These are phyloP conservation scores for Cucurbitaria berberidis DNA, from an alignment of 2,329 filamentous ascomycete species.

Conservation along the genomic window DNA sequence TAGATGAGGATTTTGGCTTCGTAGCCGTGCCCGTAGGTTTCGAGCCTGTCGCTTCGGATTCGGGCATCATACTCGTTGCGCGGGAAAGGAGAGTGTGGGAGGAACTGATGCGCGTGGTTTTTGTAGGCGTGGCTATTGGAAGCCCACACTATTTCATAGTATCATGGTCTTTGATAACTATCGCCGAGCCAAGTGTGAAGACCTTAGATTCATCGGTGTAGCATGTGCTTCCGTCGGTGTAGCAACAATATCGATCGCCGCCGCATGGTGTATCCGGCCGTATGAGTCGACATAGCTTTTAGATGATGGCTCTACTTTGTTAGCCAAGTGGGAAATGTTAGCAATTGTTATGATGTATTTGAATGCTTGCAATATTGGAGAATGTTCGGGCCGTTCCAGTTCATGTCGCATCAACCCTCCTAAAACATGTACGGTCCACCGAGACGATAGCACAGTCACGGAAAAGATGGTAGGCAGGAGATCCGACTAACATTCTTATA, in stretches of 20 bases:
- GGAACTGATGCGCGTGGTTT: not conserved
- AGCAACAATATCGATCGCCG: conserved; percentile 17
- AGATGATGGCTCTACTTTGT: not conserved
- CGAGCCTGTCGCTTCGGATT: not conserved
- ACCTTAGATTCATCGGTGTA: conserved; percentile 24
- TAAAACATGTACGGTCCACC: conserved; percentile 14
- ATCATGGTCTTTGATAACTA: conserved; percentile 17
- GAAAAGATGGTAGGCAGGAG: not conserved
- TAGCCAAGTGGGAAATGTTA: not conserved
- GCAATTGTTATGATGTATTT: conserved; percentile 6
- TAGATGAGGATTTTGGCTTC: not conserved
- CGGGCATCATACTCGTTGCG: not conserved
- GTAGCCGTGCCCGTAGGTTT: not conserved
- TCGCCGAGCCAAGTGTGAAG: conserved; percentile 11
- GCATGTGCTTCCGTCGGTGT: conserved; percentile 18
- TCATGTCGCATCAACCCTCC: conserved; percentile 17
- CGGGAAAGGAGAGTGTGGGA: not conserved
- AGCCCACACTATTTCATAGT: conserved; percentile 4
- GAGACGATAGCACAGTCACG: not conserved
- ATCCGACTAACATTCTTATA: not conserved
- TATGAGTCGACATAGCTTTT: conserved; percentile 5
- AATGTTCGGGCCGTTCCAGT: conserved; percentile 14
- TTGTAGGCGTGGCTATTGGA: conserved; percentile 3
- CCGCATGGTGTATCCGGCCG: conserved; percentile 18
- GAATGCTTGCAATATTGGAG: conserved; percentile 20